Evolutionary conservation across 805 yeast species (phyloP).

Genomic region (Kodamaea jinghongensis): DNA sequence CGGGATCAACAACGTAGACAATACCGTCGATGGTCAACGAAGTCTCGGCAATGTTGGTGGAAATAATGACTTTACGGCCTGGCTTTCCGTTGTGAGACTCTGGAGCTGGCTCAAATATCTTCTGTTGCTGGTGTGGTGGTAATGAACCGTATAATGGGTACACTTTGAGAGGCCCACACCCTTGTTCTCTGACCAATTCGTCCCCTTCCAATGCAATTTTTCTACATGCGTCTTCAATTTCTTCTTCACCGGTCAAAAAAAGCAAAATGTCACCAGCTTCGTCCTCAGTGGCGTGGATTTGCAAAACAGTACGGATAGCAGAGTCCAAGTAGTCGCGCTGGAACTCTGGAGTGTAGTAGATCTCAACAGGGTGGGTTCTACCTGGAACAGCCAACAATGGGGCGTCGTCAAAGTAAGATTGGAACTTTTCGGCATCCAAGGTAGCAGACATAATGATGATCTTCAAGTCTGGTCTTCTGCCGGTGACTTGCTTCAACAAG

Average conservation of each 20-base stretch:
- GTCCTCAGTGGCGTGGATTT: slow-evolving; percentile 94
- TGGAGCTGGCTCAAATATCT: slow-evolving; percentile 90
- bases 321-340: slow-evolving; percentile 94
- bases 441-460: slow-evolving; percentile 97
- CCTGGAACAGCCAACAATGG: slow-evolving; percentile 97
- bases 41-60: slow-evolving; percentile 97
- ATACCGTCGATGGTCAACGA: slow-evolving; percentile 97
- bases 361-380: slow-evolving; percentile 95
- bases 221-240: slow-evolving; percentile 94
- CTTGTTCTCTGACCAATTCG: slow-evolving; percentile 82
- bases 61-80: slow-evolving; percentile 90
- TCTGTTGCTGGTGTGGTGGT: slow-evolving; percentile 94
- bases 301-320: slow-evolving; percentile 91
- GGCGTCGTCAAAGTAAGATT: slow-evolving; percentile 82
- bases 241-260: slow-evolving; percentile 95
- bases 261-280: slow-evolving; percentile 79
- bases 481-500: slow-evolving; percentile 74
- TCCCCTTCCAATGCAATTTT: slow-evolving; percentile 87
- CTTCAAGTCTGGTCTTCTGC: slow-evolving; percentile 82
- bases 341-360: slow-evolving; percentile 94
- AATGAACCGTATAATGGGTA: slow-evolving; percentile 95
- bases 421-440: slow-evolving; percentile 94
- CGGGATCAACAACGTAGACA: slow-evolving; percentile 96
- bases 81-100: slow-evolving; percentile 77
- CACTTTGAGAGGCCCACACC: slow-evolving; percentile 83